A percentile compares a stretch with the other conserved stretches of the same genome.
phyloP scores from a whole-genome alignment of 768 basidiomycete genomes.

The Boletus huronensis region DNA sequence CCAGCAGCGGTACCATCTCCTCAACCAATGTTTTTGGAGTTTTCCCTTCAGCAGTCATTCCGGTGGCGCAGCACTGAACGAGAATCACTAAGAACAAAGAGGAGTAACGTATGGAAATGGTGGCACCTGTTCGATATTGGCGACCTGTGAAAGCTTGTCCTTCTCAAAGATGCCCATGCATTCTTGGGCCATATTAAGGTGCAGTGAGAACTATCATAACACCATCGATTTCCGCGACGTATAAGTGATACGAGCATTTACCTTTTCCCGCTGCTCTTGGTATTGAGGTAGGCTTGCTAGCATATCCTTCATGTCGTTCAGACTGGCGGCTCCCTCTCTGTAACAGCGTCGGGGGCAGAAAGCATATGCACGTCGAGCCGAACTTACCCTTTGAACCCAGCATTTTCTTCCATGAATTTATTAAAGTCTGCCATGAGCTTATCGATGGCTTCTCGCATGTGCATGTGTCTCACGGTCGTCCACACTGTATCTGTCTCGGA shows the following conservation, averaged over 20 bases:
- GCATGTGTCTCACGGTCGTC: constrained; percentile 92
- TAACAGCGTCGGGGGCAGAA: constrained; percentile 1
- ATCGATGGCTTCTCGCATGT: constrained; percentile 98
- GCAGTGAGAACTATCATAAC: constrained; percentile 79
- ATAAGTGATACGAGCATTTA: constrained; percentile 26
- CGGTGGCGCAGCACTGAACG: constrained; percentile 86
- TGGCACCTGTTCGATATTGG: constrained; percentile 83
- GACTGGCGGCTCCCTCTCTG: constrained; percentile 76
- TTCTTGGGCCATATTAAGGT: constrained; percentile 96
- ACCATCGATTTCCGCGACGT: background rate
- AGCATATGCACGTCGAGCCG: background rate
- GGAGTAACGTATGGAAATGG: background rate
- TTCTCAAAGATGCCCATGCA: constrained; percentile 93
- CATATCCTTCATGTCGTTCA: constrained; percentile 99
- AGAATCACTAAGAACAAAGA: background rate
- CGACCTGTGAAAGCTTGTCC: constrained; percentile 78
- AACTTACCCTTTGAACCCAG: constrained; percentile 84
- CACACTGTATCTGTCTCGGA: constrained; percentile 87
- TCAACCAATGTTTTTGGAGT: constrained; percentile 93
- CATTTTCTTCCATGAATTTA: constrained; percentile 89
- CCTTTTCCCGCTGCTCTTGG: constrained; percentile 94
- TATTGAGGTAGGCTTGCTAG: constrained; percentile 91
- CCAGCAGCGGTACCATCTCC: constrained; percentile 97
- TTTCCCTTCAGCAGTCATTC: constrained; percentile 87
- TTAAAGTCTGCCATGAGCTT: constrained; percentile 96